These are phyloP conservation scores for Termitomyces sp. DNA, from an alignment of 768 basidiomycete genomes.

Conservation along the genomic window DNA sequence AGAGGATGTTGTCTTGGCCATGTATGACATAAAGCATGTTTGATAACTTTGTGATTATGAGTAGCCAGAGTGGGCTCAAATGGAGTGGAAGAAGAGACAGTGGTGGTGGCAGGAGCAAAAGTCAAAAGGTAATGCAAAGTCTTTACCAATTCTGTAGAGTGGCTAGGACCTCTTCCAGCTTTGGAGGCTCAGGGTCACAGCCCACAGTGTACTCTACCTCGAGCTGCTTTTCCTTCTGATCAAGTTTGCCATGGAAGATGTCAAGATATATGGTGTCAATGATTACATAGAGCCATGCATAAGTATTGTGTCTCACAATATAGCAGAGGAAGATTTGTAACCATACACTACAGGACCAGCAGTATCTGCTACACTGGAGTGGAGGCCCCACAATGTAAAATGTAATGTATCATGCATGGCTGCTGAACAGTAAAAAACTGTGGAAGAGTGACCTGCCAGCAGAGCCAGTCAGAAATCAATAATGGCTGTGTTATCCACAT, in stretches of 20 bases:
- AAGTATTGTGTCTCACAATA: too few species aligned
- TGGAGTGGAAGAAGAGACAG: not conserved
- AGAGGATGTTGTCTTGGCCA: conserved; percentile 65
- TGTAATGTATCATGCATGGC: too few species aligned
- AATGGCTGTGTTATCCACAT: too few species aligned
- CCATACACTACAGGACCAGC: too few species aligned
- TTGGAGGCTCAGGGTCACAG: conserved; percentile 79
- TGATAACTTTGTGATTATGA: not conserved
- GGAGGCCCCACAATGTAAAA: too few species aligned
- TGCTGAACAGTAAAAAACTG: too few species aligned
- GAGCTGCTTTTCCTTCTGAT: conserved; percentile 85
- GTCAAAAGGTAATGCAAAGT: not conserved
- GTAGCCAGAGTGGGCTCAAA: not conserved
- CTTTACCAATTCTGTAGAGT: conserved; percentile 66
- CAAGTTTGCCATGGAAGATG: conserved; percentile 84
- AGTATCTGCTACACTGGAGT: too few species aligned
- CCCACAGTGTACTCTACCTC: conserved; percentile 94
- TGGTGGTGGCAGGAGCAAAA: not conserved
- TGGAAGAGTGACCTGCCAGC: too few species aligned
- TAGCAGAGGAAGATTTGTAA: too few species aligned
- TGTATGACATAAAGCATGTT: conserved; percentile 20
- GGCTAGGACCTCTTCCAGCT: conserved; percentile 51
- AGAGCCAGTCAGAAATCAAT: too few species aligned
- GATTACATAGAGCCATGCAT: too few species aligned
- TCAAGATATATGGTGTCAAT: conserved; percentile 96